These are phyloP conservation scores for Phyllachora maydis DNA, from an alignment of 2,329 filamentous ascomycete genomes.

Conservation along the genomic window DNA sequence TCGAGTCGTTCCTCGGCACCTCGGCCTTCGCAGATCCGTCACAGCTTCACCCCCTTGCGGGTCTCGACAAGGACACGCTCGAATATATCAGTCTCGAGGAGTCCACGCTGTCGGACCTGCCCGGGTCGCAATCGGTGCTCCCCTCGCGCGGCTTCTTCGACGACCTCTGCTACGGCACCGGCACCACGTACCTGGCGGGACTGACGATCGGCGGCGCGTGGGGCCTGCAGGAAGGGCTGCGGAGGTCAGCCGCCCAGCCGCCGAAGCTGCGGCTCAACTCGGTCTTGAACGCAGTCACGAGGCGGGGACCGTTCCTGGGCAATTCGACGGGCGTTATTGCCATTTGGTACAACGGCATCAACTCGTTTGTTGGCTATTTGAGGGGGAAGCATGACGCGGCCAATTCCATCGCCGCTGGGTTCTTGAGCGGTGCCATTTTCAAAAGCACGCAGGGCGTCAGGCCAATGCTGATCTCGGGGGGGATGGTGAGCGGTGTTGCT, in stretches of 20 bases:
- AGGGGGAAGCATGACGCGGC: constrained; percentile 75
- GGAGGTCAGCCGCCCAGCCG: constrained; percentile 53
- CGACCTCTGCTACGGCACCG: constrained; percentile 93
- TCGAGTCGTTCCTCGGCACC: constrained; percentile 66
- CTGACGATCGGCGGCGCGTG: constrained; percentile 73
- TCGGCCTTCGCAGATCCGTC: constrained; percentile 69
- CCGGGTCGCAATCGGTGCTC: constrained; percentile 68
- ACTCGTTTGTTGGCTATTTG: constrained; percentile 60
- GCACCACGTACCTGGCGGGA: constrained; percentile 80
- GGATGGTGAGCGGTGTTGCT: constrained; percentile 69
- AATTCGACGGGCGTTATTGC: constrained; percentile 93
- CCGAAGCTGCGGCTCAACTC: constrained; percentile 88
- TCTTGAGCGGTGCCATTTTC: constrained; percentile 80
- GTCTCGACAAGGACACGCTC: constrained; percentile 77
- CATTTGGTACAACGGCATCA: constrained; percentile 88
- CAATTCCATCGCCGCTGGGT: constrained; percentile 75
- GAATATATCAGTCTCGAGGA: constrained; percentile 95
- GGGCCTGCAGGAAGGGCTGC: constrained; percentile 79
- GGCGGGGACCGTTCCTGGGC: constrained; percentile 82
- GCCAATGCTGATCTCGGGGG: constrained; percentile 88
- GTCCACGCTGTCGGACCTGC: constrained; percentile 66
- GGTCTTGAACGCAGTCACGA: constrained; percentile 82
- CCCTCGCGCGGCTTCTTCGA: constrained; percentile 95
- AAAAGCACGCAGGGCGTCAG: constrained; percentile 82
- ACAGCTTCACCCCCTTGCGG: constrained; percentile 79